Conservation (phyloP, 306 rosid genomes). For the Prunus dulcis region DNA sequence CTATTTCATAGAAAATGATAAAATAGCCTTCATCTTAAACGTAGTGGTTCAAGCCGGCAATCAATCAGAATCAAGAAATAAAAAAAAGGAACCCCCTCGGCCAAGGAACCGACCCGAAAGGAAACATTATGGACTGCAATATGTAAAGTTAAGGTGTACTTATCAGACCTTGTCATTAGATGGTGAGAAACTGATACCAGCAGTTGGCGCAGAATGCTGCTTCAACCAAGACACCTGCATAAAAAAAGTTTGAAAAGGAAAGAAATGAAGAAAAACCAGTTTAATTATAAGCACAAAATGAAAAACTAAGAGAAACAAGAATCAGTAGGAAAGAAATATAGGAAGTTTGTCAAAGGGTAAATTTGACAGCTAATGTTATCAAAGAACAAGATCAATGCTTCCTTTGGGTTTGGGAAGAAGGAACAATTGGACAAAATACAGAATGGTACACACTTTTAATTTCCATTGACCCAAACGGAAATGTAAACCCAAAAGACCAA, state of each 20-base stretch:
- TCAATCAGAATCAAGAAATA: too few species aligned
- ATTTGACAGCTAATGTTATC: neutral
- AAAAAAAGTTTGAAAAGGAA: neutral
- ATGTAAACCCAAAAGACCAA: neutral
- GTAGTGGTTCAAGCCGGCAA: too few species aligned
- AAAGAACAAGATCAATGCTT: neutral
- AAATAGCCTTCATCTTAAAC: slow-evolving; percentile 14
- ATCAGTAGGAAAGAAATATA: neutral
- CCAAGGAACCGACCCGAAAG: too few species aligned
- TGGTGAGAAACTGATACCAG: slow-evolving; percentile 95
- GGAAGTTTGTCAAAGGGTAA: neutral
- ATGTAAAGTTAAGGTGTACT: neutral
- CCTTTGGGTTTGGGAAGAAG: neutral
- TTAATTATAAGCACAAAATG: slow-evolving; percentile 5
- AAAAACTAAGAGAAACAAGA: slow-evolving; percentile 10
- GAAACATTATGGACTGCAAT: slow-evolving; percentile 6
- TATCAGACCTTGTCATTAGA: slow-evolving; percentile 89
- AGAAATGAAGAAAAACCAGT: slow-evolving; percentile 14
- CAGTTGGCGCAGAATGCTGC: slow-evolving; percentile 98
- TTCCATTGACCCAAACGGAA: neutral
- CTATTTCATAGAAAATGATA: slow-evolving; percentile 18
- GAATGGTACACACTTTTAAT: neutral
- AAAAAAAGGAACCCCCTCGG: too few species aligned
- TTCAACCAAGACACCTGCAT: slow-evolving; percentile 85
- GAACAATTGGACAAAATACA: neutral